Conservation (phyloP, 2,329 filamentous ascomycete genomes). For the Myriosclerotinia scirpicola region DNA sequence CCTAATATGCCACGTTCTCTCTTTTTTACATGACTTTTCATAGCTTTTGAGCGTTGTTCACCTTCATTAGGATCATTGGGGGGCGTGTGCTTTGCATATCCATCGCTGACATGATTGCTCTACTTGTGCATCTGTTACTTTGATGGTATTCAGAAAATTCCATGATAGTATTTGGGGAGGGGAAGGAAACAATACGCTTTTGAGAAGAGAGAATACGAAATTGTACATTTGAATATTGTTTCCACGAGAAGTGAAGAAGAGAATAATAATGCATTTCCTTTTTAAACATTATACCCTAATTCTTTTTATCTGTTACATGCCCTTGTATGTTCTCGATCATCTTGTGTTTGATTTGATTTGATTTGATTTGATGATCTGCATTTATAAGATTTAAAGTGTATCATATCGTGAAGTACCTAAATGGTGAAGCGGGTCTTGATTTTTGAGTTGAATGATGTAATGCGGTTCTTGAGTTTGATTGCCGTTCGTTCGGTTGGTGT, state of each 20-base stretch:
- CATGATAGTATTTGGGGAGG: constrained; percentile 13
- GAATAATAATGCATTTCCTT: constrained; percentile 24
- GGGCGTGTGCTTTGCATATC: constrained; percentile 29
- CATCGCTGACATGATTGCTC: constrained; percentile 18
- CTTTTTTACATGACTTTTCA: constrained; percentile 31
- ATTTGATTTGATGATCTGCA: neutral
- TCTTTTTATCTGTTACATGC: neutral
- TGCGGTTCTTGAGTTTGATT: neutral
- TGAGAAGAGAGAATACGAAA: constrained; percentile 35
- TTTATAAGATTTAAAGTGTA: neutral
- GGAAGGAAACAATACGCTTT: constrained; percentile 25
- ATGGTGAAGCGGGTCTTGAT: neutral
- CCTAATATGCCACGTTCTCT: constrained; percentile 42
- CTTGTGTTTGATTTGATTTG: neutral
- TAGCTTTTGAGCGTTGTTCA: constrained; percentile 35
- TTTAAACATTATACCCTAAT: constrained; percentile 5
- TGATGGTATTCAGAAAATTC: constrained; percentile 16
- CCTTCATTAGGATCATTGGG: constrained; percentile 29
- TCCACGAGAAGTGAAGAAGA: constrained; percentile 19
- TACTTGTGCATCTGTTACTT: constrained; percentile 9
- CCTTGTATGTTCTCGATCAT: neutral
- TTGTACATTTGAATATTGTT: constrained; percentile 35
- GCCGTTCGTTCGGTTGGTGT: neutral
- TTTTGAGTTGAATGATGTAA: neutral
- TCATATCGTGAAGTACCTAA: neutral